phyloP scores from a whole-genome alignment of 345 rosid species.

The Linum usitatissimum region DNA sequence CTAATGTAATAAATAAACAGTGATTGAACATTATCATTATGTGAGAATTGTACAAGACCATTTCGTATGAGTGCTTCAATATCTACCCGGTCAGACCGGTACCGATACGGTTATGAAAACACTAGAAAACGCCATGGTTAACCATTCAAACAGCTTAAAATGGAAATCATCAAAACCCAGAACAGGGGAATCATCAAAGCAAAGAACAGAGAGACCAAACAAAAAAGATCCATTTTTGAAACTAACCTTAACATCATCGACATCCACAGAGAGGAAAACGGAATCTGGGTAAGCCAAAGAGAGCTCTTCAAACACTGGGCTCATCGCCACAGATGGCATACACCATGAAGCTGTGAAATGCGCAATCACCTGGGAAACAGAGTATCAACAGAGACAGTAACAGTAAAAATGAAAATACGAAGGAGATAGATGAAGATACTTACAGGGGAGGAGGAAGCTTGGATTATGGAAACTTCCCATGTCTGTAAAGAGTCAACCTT shows the following conservation, averaged over 20 bases:
- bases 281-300: conserved; percentile 48
- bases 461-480: conserved; percentile 54
- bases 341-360: conserved; percentile 96
- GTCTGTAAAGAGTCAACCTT: conserved; percentile 52
- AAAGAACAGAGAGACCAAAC: neutral
- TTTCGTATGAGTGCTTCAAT: too few relatives aligned
- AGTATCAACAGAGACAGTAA: conserved; percentile 7
- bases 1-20: too few relatives aligned
- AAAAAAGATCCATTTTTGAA: neutral
- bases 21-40: too few relatives aligned
- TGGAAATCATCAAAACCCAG: too few relatives aligned
- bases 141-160: too few relatives aligned
- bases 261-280: conserved; percentile 74
- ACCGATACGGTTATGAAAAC: too few relatives aligned
- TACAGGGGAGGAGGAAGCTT: conserved; percentile 64
- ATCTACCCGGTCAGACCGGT: too few relatives aligned
- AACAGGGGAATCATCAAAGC: neutral
- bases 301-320: conserved; percentile 55
- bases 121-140: too few relatives aligned
- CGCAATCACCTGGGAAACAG: conserved; percentile 45
- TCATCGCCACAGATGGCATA: conserved; percentile 86
- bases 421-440: conserved; percentile 18
- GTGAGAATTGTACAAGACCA: too few relatives aligned
- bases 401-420: neutral
- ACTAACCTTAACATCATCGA: conserved; percentile 73